A percentile compares a stretch with the other conserved stretches of the same genome.
Conservation (phyloP, 2,329 filamentous ascomycete genomes). For the Neonectria coccinea region DNA sequence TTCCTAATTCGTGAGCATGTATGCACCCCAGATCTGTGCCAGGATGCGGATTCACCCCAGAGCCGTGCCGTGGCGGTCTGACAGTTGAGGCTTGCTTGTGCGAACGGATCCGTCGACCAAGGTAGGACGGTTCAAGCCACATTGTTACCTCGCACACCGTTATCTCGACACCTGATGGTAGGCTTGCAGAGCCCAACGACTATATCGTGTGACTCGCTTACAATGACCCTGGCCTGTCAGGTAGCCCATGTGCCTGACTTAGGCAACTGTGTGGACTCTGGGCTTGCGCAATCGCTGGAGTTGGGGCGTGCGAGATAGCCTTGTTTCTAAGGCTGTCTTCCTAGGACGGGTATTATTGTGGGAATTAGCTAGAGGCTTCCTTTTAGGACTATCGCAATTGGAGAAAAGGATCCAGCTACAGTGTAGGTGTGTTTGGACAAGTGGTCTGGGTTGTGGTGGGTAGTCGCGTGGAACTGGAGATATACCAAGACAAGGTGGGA, state of each 20-base stretch:
- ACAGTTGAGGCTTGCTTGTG: neutral
- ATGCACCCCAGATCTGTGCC: neutral
- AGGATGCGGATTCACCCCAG: neutral
- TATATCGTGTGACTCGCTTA: neutral
- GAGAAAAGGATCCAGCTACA: no score
- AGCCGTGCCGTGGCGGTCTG: neutral
- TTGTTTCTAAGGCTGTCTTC: no score
- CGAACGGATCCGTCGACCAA: neutral
- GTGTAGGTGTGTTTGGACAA: neutral
- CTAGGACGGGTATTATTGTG: neutral
- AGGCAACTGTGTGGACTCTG: neutral
- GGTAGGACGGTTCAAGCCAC: neutral
- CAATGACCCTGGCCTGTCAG: neutral
- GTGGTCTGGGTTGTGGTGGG: neutral
- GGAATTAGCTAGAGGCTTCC: neutral
- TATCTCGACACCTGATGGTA: neutral
- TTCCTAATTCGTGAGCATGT: neutral
- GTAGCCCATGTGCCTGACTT: neutral
- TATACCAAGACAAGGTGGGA: slow-evolving; percentile 15
- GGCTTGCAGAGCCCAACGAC: neutral
- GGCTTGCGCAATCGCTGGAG: no score
- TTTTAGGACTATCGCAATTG: neutral
- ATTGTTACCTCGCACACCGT: neutral
- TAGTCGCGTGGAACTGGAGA: slow-evolving; percentile 10
- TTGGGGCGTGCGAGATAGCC: no score